A percentile compares a stretch with the other conserved stretches of the same genome.
Conservation (phyloP, 805 yeast genomes). For the Ogataea corticis region DNA sequence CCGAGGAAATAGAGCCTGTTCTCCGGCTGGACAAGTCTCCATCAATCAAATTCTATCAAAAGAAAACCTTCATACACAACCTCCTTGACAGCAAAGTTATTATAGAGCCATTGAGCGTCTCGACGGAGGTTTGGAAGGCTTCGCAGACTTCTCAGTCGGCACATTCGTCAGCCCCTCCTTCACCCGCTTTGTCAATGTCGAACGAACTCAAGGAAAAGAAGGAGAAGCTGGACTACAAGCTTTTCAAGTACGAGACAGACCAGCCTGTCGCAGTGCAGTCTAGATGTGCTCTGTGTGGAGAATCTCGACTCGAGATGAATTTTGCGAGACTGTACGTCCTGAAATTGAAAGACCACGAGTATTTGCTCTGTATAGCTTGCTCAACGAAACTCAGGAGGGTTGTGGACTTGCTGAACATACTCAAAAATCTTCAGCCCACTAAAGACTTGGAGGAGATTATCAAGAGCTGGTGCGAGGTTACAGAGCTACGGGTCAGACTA, state of each 20-base stretch:
- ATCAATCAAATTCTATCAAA: conserved; percentile 57
- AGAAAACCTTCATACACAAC: conserved; percentile 60
- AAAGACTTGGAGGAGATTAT: conserved; percentile 36
- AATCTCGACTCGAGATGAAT: conserved; percentile 63
- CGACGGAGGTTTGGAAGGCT: conserved; percentile 69
- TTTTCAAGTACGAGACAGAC: conserved; percentile 33
- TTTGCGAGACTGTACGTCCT: conserved; percentile 77
- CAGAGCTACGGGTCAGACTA: conserved; percentile 66
- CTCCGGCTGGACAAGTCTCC: conserved; percentile 64
- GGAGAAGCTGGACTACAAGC: conserved; percentile 16
- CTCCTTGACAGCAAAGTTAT: conserved; percentile 78
- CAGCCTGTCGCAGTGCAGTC: conserved; percentile 75
- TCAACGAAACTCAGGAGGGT: conserved; percentile 74
- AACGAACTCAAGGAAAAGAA: conserved; percentile 20
- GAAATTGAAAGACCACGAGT: conserved; percentile 43
- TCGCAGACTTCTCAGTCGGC: conserved; percentile 19
- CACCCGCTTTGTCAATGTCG: conserved; percentile 17
- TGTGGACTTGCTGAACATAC: conserved; percentile 78
- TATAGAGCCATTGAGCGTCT: conserved; percentile 84
- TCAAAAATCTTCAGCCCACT: conserved; percentile 47
- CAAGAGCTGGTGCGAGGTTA: conserved; percentile 64
- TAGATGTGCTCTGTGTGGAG: conserved; percentile 86
- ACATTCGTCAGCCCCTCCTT: conserved; percentile 11
- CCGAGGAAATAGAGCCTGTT: conserved; percentile 80
- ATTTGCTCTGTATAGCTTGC: conserved; percentile 82